Base-by-base conservation (phyloP, 2,329 filamentous ascomycete genomes). In the Penicillium griseofulvum region DNA sequence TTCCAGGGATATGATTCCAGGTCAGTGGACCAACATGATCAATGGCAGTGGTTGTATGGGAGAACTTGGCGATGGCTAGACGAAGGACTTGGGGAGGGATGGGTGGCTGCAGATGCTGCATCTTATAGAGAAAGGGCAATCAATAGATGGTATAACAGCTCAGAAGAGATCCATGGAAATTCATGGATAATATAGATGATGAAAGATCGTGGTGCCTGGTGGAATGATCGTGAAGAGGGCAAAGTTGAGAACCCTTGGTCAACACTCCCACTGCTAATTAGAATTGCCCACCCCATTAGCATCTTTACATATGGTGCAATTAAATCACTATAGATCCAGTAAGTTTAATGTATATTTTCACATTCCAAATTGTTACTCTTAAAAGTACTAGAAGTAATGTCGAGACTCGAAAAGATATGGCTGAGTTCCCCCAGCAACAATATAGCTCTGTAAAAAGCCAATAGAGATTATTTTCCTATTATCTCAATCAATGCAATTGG, bases 1-100 rank as follows among this genome's bases (percentile, higher is more conserved):
- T 67, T 5, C 71, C 71, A 22, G 71, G 68, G 6, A 78, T 59
- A 67, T 79, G 77, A 41, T 65, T 75, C 77, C 77, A 79, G 31
- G 66, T 69, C n/a, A 78, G 59, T 6, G 74, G 74, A 19, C 68
- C 72, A 29, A 65, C 68, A 49, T 73, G 70, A 17, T 71, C 68
- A 33, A 68, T 56, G 12, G 72, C 66, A 5, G 71, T 72, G 5
- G 71, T 76, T 16, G 76, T 72, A 59, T 76, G 72, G 19, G 77
- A 79, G 62, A 78, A 79, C 54, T 78, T 79, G n/a, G 68, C 67
- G 14, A 74, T 63, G 9, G 65, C 55, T 28, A 74, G 56, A 52
- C 65, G 66, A 31, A 63, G 59, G 19, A 65, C 49, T 12, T 61
- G 51, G 4, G 60, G 58, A 19, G 57, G 58, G 16, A 22, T 36